phyloP scores from a whole-genome alignment of 1,284 basidiomycete species.

The Ganoderma sp. region DNA sequence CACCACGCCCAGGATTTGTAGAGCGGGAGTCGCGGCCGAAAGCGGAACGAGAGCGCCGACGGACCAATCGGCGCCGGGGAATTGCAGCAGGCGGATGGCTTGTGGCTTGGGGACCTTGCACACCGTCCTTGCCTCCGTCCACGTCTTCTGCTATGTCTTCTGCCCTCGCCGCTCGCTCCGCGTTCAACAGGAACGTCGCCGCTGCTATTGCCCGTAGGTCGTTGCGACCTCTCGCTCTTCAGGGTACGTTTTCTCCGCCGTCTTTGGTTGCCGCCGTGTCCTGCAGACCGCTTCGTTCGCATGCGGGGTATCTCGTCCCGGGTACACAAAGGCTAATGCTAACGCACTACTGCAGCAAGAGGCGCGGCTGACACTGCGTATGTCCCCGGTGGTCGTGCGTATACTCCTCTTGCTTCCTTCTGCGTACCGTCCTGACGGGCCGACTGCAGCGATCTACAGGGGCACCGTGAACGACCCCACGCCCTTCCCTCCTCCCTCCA shows the following conservation, averaged over 20 bases:
- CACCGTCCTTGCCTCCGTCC: conserved; percentile 22
- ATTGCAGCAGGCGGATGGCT: conserved; percentile 25
- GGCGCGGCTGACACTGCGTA: conserved; percentile 47
- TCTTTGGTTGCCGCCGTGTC: conserved; percentile 3
- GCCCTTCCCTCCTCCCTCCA: conserved; percentile 82
- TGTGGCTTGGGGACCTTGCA: conserved; percentile 1
- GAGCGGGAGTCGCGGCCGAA: conserved; percentile 29
- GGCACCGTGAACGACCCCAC: conserved; percentile 97
- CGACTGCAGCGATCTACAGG: conserved; percentile 78
- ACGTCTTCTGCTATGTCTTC: conserved; percentile 54
- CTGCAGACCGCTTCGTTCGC: background rate
- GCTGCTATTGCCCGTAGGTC: conserved; percentile 48
- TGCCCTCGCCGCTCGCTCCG: conserved; percentile 55
- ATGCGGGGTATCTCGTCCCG: background rate
- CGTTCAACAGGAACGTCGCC: conserved; percentile 51
- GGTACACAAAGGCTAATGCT: background rate
- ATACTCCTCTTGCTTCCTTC: conserved; percentile 1
- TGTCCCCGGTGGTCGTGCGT: conserved; percentile 76
- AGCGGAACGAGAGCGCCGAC: conserved; percentile 24
- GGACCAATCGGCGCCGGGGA: conserved; percentile 27
- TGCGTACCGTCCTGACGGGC: conserved; percentile 9
- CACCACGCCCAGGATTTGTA: background rate
- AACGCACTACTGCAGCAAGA: conserved; percentile 31
- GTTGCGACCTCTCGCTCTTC: conserved; percentile 42
- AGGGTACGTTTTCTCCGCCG: conserved; percentile 41